Base-by-base conservation (phyloP, 805 yeast genomes). In the Brettanomyces naardenensis region DNA sequence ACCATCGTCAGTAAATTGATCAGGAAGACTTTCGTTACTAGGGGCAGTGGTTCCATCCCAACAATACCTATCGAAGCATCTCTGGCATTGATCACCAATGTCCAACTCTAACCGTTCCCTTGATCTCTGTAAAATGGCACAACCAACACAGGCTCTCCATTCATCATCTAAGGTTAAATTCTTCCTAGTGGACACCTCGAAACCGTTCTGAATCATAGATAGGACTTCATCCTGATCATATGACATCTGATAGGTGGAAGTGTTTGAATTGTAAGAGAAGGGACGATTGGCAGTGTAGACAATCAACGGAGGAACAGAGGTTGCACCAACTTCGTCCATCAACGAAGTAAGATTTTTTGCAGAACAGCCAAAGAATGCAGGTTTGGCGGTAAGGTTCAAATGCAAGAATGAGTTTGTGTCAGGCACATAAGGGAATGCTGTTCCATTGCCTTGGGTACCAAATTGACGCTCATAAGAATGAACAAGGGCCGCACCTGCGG, bases 311-410 rank as follows among this genome's bases (percentile, higher is more conserved):
- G 89, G 88, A 29, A 68, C 48, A 13, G 56, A 54, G 23, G 55
- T 60, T 22, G 61, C 61, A 6, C 52, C 53, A 14, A 54, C 53
- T 28, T 56, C 64, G 20, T 67, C 63, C 31, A 66, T 54, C 42
- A 80, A 64, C 13, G 58, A 62, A 6, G 88, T 76, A 53, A 80
- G 61, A 52, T 83, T 81, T 1, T 59, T 46, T 4, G 84, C 69
- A 52, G 82, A 71, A 59, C 95, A 86, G 25, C 95, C 95, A 55
- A 87, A 87, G 63, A 87, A 86, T 1, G 81, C 68, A 36, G 95
- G 95, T 43, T 62, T 70, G 7, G 78, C 65, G 13, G 85, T 79
- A 44, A 85, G 65, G 41, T 81, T 81, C 45, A 63, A 49, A 42
- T 70, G 68, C 19, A 73, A 52, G 56, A 85, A 81, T 0, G 88